phyloP scores from a whole-genome alignment of 2,329 filamentous ascomycete species.

The Juglanconis oblonga region DNA sequence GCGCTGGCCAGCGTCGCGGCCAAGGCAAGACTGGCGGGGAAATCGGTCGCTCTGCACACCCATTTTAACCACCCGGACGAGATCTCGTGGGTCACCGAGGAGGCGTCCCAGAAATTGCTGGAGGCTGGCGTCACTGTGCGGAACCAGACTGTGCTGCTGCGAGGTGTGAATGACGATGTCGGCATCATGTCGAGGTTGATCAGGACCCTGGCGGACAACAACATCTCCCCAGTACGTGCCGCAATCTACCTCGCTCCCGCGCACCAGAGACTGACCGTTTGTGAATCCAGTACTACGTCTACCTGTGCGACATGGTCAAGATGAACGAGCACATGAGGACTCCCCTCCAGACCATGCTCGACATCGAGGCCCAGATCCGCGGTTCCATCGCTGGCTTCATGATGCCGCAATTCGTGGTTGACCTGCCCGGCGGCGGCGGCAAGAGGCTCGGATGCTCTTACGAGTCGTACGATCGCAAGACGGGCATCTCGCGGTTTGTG shows the following conservation, averaged over 20 bases:
- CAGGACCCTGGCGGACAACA: constrained; percentile 50
- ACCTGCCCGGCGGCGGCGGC: constrained; percentile 61
- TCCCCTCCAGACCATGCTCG: constrained; percentile 54
- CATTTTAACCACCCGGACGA: constrained; percentile 64
- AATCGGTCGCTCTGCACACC: constrained; percentile 61
- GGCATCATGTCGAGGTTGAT: constrained; percentile 53
- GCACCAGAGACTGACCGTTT: neutral
- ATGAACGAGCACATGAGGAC: constrained; percentile 62
- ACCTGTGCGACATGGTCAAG: constrained; percentile 62
- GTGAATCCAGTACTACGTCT: constrained; percentile 56
- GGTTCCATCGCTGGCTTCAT: constrained; percentile 61
- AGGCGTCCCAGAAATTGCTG: constrained; percentile 49
- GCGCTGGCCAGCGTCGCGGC: constrained; percentile 50
- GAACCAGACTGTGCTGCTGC: constrained; percentile 59
- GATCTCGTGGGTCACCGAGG: constrained; percentile 57
- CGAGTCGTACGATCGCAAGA: constrained; percentile 49
- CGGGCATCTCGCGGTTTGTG: constrained; percentile 52
- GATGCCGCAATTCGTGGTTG: constrained; percentile 61
- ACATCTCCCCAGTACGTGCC: constrained; percentile 50
- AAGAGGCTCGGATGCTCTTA: constrained; percentile 57
- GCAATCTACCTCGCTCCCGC: neutral
- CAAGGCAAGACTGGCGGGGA: constrained; percentile 49
- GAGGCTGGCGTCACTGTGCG: constrained; percentile 52
- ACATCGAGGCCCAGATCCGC: constrained; percentile 55
- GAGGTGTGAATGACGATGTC: constrained; percentile 55